These are phyloP conservation scores for Aspergillus brasiliensis DNA, from an alignment of 2,329 filamentous ascomycete genomes.

Conservation along the genomic window DNA sequence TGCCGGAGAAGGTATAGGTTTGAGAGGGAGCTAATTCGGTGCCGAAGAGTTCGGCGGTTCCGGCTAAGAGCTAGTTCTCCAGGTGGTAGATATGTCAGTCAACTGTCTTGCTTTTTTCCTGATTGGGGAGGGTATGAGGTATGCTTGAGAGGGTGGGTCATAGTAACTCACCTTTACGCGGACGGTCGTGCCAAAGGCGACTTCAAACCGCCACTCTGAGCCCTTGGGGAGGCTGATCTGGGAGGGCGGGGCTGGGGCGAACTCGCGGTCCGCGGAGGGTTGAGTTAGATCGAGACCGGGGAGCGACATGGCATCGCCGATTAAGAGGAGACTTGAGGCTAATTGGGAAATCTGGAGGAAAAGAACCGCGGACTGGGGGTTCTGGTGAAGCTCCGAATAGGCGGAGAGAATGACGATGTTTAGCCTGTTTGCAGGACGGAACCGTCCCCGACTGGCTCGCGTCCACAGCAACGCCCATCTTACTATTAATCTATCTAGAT, in stretches of 20 bases:
- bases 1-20: slow-evolving; percentile 77
- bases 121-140: too few species aligned
- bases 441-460: background rate
- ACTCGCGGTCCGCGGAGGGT: slow-evolving; percentile 53
- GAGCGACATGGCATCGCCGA: slow-evolving; percentile 63
- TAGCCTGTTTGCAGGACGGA: slow-evolving; percentile 24
- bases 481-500: too few species aligned
- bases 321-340: background rate
- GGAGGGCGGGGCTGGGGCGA: slow-evolving; percentile 41
- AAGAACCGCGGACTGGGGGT: background rate
- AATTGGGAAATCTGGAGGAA: background rate
- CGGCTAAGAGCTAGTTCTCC: slow-evolving; percentile 64
- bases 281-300: slow-evolving; percentile 71
- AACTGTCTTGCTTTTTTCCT: background rate
- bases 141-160: background rate
- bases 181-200: slow-evolving; percentile 57
- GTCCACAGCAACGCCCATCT: too few species aligned
- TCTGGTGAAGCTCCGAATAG: background rate
- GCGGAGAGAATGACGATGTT: slow-evolving; percentile 20
- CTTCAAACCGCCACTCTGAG: slow-evolving; percentile 79
- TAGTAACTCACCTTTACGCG: slow-evolving; percentile 53
- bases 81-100: slow-evolving; percentile 3
- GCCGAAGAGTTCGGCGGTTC: slow-evolving; percentile 91
- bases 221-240: slow-evolving; percentile 61
- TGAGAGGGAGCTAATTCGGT: slow-evolving; percentile 84